Base-by-base conservation (phyloP, 345 rosid genomes). In the Murraya koenigii region DNA sequence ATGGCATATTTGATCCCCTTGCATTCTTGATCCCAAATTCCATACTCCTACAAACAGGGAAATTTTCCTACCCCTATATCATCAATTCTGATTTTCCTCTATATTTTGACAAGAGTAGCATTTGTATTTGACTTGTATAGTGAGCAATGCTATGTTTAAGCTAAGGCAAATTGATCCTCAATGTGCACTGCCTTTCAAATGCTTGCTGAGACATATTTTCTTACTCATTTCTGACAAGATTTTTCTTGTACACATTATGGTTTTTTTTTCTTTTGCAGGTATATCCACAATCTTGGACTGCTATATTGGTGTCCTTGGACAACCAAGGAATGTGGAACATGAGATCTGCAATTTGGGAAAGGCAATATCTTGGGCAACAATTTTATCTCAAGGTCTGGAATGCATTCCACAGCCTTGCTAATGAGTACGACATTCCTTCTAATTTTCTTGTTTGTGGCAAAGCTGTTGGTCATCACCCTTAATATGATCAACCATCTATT, bases 291-390 rank as follows among this genome's bases (percentile, higher is more conserved):
- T 87, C 97, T 15, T 95, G 99, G 99, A 92, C 98, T 0, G 63
- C 90, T 2, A 89, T 95, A 64, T 82, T 87, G 72, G 91, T 92
- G 33, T 92, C 99, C 1, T 73, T 93, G 77, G 99, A 93, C 90
- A 95, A 93, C 87, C 93, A 91, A 82, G 99, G 99, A 0, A 93
- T 93, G 99, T 93, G 99, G 99, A 95, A 95, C 79, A n/a, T 93
- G 88, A 87, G 97, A 86, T 95, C 99, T 2, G 92, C 98, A 19
- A 75, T 81, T 75, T 92, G 99, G 98, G 97, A 92, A 67, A 89
- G 94, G 80, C 99, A 90, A 56, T 92, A 91, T 80, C 89, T 87
- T 4, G 99, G 99, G 71, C 97, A 93, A 68, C 97, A 95, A 78
- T 88, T 93, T 78, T 95, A 95, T 77, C 85, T 96, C 19, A 86